Conservation (phyloP, 495 filamentous ascomycete genomes). For the Sordaria brevicollis region DNA sequence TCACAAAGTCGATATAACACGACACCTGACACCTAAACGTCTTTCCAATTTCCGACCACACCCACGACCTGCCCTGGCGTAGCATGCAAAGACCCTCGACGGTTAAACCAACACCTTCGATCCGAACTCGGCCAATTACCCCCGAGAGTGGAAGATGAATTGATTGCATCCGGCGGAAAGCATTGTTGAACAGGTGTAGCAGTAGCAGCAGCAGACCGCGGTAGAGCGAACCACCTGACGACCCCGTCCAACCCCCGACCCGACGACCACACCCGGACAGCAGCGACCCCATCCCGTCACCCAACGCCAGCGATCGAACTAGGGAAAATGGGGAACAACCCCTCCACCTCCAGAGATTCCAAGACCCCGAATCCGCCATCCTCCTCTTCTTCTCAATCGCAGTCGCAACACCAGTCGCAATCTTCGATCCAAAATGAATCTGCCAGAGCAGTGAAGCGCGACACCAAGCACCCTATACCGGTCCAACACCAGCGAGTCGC, state of each 20-base stretch:
- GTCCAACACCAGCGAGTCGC: conserved; percentile 30
- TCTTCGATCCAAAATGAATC: conserved; percentile 13
- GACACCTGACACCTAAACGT: neutral
- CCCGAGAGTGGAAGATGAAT: neutral
- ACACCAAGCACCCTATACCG: conserved; percentile 20
- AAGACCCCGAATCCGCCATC: conserved; percentile 12
- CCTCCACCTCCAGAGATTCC: conserved; percentile 18
- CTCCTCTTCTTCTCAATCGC: conserved; percentile 9
- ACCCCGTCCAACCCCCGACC: neutral
- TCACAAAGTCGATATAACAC: neutral
- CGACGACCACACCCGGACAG: neutral
- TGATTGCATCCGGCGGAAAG: neutral
- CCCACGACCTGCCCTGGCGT: neutral
- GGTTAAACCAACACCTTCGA: neutral
- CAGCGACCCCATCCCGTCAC: neutral
- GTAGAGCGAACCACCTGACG: neutral
- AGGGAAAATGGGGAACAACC: conserved; percentile 28
- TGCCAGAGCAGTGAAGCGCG: conserved; percentile 19
- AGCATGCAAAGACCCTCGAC: neutral
- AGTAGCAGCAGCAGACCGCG: neutral
- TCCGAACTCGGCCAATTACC: neutral
- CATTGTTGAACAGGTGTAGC: neutral
- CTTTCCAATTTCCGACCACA: neutral
- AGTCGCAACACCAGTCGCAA: conserved; percentile 8
- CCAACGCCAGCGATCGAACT: neutral